Percentiles rank a stretch among this genome's conserved stretches.
These are phyloP conservation scores for Echeveria elegans DNA, from an alignment of 164 flowering plant species.

Conservation along the genomic window DNA sequence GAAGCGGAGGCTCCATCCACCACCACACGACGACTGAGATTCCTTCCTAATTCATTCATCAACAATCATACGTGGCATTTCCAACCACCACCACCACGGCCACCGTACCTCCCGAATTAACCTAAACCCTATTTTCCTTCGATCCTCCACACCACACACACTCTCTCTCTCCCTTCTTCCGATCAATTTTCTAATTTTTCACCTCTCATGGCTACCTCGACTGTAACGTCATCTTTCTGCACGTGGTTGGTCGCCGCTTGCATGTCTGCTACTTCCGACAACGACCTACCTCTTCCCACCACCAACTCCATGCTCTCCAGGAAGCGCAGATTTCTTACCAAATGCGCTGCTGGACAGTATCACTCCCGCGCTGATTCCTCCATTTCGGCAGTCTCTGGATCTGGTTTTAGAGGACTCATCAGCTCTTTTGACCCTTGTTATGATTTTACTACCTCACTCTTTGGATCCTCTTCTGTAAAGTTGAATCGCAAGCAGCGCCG, in stretches of 20 bases:
- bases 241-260: conserved; percentile 92
- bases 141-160: too few relatives aligned
- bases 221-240: conserved; percentile 58
- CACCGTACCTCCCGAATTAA: too few relatives aligned
- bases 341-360: neutral
- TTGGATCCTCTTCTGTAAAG: conserved; percentile 1
- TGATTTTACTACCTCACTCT: conserved; percentile 26
- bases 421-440: conserved; percentile 54
- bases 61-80: too few relatives aligned
- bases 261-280: conserved; percentile 32
- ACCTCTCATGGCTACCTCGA: conserved; percentile 14
- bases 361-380: conserved; percentile 12
- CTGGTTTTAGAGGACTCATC: conserved; percentile 42
- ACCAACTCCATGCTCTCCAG: neutral
- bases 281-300: neutral
- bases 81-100: too few relatives aligned
- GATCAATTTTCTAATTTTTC: too few relatives aligned
- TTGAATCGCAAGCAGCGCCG: conserved; percentile 6
- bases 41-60: too few relatives aligned
- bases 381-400: conserved; percentile 23
- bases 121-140: too few relatives aligned
- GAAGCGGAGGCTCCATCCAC: too few relatives aligned
- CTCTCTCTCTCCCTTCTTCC: too few relatives aligned
- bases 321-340: neutral
- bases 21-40: too few relatives aligned